Evolutionary conservation across 129 eudicot species (phyloP).

Genomic region (Helianthus annuus): DNA sequence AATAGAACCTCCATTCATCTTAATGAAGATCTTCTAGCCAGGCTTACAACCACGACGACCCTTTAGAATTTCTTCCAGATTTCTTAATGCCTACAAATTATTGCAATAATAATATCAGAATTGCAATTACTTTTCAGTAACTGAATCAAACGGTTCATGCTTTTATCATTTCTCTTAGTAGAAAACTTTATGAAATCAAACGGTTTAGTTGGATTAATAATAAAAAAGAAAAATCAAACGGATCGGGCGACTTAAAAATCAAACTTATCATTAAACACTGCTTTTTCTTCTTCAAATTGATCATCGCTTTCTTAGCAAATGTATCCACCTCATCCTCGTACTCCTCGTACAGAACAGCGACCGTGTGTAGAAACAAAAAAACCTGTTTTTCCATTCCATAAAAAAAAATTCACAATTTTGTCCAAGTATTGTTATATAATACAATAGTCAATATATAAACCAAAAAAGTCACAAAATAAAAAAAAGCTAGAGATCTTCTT

Average conservation of each 20-base stretch:
- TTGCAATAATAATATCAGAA: neutral
- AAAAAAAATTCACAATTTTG: no score
- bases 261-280: neutral
- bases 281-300: no score
- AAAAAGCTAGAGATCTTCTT: no score
- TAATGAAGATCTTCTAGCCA: conserved; percentile 99
- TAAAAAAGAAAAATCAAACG: neutral
- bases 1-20: conserved; percentile 85
- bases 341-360: no score
- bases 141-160: neutral
- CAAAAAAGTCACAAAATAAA: no score
- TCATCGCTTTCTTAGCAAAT: no score
- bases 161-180: conserved; percentile 1
- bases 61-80: conserved; percentile 89
- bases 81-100: conserved; percentile 65
- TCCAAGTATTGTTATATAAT: no score
- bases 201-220: neutral
- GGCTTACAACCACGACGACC: conserved; percentile 98
- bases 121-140: no score
- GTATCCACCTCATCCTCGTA: no score
- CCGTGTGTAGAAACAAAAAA: no score
- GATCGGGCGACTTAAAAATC: neutral
- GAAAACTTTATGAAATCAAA: neutral
- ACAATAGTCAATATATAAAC: no score
- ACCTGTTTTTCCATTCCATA: no score